A percentile compares a stretch with the other conserved stretches of the same genome.
Evolutionary conservation across 164 flowering plant genomes (phyloP).

Genomic region (Sextonia rubra): DNA sequence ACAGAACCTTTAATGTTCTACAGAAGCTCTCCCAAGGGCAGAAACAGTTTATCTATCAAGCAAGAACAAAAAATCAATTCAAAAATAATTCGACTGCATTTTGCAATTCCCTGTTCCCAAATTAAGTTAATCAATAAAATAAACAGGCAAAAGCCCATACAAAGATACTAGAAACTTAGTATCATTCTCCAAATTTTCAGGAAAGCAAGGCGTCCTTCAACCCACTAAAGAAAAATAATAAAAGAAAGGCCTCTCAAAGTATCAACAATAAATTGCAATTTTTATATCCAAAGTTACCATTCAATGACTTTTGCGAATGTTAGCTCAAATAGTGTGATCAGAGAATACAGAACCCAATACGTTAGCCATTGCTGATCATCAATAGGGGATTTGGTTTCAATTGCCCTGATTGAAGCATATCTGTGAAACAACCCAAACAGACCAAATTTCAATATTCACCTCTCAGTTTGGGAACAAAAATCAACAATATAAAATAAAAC

Average conservation of each 20-base stretch:
- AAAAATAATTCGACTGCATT: background rate
- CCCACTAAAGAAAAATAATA: no score
- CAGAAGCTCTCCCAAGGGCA: no score
- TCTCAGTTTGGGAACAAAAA: background rate
- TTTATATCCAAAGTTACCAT: conserved; percentile 38
- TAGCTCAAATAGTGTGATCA: conserved; percentile 81
- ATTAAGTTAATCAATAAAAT: background rate
- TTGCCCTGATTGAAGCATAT: conserved; percentile 82
- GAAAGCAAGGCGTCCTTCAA: no score
- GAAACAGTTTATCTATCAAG: background rate
- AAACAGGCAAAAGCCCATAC: no score
- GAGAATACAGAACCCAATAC: conserved; percentile 77
- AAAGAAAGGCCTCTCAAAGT: background rate
- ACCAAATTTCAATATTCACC: background rate
- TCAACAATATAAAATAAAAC: background rate
- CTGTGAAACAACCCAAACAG: conserved; percentile 29
- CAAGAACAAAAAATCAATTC: background rate
- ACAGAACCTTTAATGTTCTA: no score
- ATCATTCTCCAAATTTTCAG: no score
- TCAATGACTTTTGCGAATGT: conserved; percentile 66
- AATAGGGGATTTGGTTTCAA: conserved; percentile 61
- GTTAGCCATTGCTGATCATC: conserved; percentile 96
- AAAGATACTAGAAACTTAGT: no score
- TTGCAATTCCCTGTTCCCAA: background rate
- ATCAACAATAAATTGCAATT: background rate